Evolutionary conservation across 306 rosid species (phyloP).

Genomic region (Cicer yamashitae): DNA sequence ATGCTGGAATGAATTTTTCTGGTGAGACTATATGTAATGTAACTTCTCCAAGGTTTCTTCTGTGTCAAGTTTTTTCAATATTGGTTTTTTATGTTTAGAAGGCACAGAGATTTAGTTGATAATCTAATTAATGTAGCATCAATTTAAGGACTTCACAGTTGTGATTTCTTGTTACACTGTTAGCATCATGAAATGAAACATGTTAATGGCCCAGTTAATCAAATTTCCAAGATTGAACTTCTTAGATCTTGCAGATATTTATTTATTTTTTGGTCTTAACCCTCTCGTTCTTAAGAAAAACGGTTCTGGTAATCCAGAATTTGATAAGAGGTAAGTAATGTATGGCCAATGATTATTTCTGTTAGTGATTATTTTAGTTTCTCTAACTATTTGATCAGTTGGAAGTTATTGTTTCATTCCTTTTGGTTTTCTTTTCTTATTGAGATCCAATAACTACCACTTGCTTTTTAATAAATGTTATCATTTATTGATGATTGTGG

Average conservation of each 20-base stretch:
- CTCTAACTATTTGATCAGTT: conserved; percentile 38
- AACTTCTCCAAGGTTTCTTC: conserved; percentile 43
- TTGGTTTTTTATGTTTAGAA: conserved; percentile 43
- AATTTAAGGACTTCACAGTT: conserved; percentile 42
- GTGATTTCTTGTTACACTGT: conserved; percentile 48
- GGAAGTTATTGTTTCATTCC: conserved; percentile 33
- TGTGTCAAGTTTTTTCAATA: conserved; percentile 27
- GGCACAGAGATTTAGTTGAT: conserved; percentile 44
- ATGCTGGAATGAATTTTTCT: conserved; percentile 41
- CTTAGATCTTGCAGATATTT: not conserved
- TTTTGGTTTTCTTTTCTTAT: conserved; percentile 21
- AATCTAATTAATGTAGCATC: conserved; percentile 38
- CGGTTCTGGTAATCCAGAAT: too few species aligned
- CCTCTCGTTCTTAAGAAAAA: too few species aligned
- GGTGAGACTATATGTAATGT: conserved; percentile 45
- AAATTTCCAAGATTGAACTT: conserved; percentile 37
- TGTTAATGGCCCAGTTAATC: conserved; percentile 36
- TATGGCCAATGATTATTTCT: too few species aligned
- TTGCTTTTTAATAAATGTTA: conserved; percentile 36
- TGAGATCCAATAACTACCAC: conserved; percentile 21
- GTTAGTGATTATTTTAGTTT: conserved; percentile 35
- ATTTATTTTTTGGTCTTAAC: too few species aligned
- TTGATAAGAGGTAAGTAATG: too few species aligned
- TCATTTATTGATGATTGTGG: conserved; percentile 42
- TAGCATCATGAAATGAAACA: conserved; percentile 37